A percentile compares a stretch with the other conserved stretches of the same genome.
Evolutionary conservation across 371 early-diverging fungal genomes (phyloP).

Genomic region (Haplosporangium sp.): DNA sequence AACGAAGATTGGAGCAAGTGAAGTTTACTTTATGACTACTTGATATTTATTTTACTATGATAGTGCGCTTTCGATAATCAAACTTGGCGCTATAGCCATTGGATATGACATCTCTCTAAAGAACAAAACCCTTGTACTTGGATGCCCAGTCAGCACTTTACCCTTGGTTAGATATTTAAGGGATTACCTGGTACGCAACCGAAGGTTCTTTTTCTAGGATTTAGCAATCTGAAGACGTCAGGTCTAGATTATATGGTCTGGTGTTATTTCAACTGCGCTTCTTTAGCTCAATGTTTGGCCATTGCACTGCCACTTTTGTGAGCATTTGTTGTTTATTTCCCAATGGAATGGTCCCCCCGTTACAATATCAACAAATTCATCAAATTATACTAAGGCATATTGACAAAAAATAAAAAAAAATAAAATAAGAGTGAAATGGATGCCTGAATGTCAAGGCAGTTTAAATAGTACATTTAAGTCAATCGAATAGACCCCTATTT

Average conservation of each 20-base stretch:
- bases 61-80: neutral
- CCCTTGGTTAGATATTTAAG: too few species aligned
- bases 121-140: neutral
- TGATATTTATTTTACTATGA: neutral
- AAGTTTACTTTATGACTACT: constrained; percentile 1
- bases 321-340: constrained; percentile 9
- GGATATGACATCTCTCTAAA: neutral
- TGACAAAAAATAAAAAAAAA: neutral
- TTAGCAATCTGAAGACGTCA: neutral
- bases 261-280: neutral
- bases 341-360: neutral
- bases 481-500: constrained; percentile 2
- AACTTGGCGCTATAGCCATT: neutral
- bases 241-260: neutral
- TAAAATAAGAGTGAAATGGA: too few species aligned
- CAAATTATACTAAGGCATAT: neutral
- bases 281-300: neutral
- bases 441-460: neutral
- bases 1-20: neutral
- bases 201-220: too few species aligned
- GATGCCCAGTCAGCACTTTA: too few species aligned
- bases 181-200: neutral
- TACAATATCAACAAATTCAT: neutral
- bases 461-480: neutral
- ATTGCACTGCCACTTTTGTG: constrained; percentile 23